Percentiles rank a stretch among this genome's conserved stretches.
These are phyloP conservation scores for Coemansia sp. DNA, from an alignment of 192 early-diverging fungal species.

Conservation along the genomic window DNA sequence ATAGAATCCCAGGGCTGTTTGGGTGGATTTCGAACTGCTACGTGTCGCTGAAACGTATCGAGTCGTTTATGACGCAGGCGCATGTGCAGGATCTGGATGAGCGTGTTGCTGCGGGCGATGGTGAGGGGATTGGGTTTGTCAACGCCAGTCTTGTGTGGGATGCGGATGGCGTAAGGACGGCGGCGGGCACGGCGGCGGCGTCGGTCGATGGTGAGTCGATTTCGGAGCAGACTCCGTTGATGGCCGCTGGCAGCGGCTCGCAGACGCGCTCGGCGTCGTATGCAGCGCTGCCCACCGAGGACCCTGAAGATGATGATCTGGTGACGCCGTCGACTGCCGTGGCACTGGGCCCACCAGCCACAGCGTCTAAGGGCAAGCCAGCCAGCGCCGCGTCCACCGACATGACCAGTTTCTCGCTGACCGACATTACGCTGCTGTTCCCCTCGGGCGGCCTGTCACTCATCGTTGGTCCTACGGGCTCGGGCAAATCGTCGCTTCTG, in stretches of 20 bases:
- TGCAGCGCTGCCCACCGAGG: background rate
- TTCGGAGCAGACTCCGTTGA: slow-evolving; percentile 22
- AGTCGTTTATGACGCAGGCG: slow-evolving; percentile 72
- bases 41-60: slow-evolving; percentile 72
- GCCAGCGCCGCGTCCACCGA: background rate
- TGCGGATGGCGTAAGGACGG: background rate
- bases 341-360: background rate
- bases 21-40: slow-evolving; percentile 61
- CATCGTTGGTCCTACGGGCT: slow-evolving; percentile 83
- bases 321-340: background rate
- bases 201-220: background rate
- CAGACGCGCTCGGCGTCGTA: slow-evolving; percentile 8
- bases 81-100: slow-evolving; percentile 63
- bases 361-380: slow-evolving; percentile 12
- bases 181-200: background rate
- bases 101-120: slow-evolving; percentile 20
- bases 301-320: background rate
- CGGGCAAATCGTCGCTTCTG: slow-evolving; percentile 87
- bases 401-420: slow-evolving; percentile 58
- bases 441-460: slow-evolving; percentile 70
- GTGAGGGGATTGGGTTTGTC: slow-evolving; percentile 33
- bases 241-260: slow-evolving; percentile 1
- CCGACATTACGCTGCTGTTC: slow-evolving; percentile 68
- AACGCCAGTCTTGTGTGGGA: slow-evolving; percentile 50
- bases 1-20: slow-evolving; percentile 63